Conservation (phyloP, 352 stramenopile species). For the Phytophthora pini region DNA sequence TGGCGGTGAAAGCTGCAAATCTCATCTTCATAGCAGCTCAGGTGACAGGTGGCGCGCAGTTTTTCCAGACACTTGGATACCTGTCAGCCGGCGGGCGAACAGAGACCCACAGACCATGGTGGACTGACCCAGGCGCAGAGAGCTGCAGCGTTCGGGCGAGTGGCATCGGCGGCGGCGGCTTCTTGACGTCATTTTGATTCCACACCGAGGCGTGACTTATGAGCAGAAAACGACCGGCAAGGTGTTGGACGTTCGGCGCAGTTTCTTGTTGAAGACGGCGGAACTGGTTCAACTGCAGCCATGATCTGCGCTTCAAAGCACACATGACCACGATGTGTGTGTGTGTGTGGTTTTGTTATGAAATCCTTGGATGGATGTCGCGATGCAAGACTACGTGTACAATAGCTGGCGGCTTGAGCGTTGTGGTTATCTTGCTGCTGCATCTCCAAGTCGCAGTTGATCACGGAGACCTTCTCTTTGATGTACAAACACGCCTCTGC, state of each 20-base stretch:
- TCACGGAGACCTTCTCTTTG: background rate
- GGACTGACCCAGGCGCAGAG: background rate
- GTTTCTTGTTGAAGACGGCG: slow-evolving; percentile 22
- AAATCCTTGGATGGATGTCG: background rate
- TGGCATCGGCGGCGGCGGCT: slow-evolving; percentile 1
- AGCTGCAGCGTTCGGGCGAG: background rate
- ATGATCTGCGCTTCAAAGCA: background rate
- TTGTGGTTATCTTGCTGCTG: too few species aligned
- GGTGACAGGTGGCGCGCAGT: slow-evolving; percentile 27
- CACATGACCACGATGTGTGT: background rate
- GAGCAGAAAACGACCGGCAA: slow-evolving; percentile 22
- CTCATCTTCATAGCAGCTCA: slow-evolving; percentile 8
- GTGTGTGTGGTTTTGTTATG: too few species aligned
- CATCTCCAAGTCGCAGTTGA: too few species aligned
- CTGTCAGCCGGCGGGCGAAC: slow-evolving; percentile 15
- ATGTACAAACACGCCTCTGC: slow-evolving; percentile 11
- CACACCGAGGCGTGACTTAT: slow-evolving; percentile 3
- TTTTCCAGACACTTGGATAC: slow-evolving; percentile 30
- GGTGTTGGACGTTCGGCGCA: slow-evolving; percentile 11
- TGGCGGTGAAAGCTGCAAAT: slow-evolving; percentile 22
- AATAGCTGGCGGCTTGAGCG: background rate
- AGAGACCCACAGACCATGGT: background rate
- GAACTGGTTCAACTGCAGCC: background rate
- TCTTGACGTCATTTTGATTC: slow-evolving; percentile 5
- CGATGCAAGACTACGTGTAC: background rate